Base-by-base conservation (phyloP, 2,329 filamentous ascomycete genomes). In the Talaromyces sp. region DNA sequence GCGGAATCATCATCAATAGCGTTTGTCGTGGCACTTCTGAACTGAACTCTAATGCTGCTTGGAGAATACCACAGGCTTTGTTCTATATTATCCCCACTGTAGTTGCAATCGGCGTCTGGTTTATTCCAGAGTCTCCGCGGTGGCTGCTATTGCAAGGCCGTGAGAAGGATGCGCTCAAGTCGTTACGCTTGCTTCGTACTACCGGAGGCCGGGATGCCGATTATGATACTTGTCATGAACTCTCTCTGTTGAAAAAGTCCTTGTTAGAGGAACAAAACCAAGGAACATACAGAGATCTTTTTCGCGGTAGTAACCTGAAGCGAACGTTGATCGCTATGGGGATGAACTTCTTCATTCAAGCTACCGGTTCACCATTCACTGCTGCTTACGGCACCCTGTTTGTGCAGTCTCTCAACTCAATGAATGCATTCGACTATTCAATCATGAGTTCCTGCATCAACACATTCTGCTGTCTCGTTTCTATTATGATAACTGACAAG, bases 371-470 rank as follows among this genome's bases (percentile, higher is more conserved):
- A 2, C 57, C 57, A 2, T 59, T 59, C n/a, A 59, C 57, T n/a
- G 57, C 57, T n/a, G 57, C 57, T 37, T 59, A 59, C 35, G 43
- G 52, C 25, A 59, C 57, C 7, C 22, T 59, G 15, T 59, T 56
- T 33, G 52, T 59, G 1, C 57, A 59, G 39, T 59, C 57, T 9
- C 53, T 59, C 19, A 39, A 59, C 40, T 59, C 57, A 28, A 25
- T 59, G 45, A 59, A 59, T 10, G 37, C 57, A n/a, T 82, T 82
- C 66, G 72, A 76, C 46, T 81, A 75, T 64, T 74, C 74, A 7
- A 75, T 82, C 51, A 77, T 82, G 73, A 61, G 58, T 31, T 58
- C 40, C 59, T 63, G 63, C 60, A 59, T 65, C 57, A 64, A 64
- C 25, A 60, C 63, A 2, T 61, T 52, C 36, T 36, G 36, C 37